Base-by-base conservation (phyloP, 2,329 filamentous ascomycete species). In the Colletotrichum tabaci region DNA sequence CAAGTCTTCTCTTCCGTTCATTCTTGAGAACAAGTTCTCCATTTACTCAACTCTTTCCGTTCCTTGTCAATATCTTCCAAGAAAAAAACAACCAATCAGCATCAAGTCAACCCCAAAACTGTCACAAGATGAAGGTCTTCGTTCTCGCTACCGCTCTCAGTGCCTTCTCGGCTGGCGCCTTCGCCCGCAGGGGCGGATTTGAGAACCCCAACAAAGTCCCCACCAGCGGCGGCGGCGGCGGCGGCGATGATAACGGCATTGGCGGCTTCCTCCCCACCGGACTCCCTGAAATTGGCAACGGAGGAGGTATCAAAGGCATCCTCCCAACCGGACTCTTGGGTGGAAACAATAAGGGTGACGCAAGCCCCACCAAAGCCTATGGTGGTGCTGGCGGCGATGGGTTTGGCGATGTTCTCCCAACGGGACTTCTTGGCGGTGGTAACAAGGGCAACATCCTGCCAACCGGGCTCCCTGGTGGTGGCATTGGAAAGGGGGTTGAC, bases 51-150 rank as follows among this genome's bases (percentile, higher is more conserved):
- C 38, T 40, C 12, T 18, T 53, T 30, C 7, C 26, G 35, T 35
- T 47, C 40, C 18, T 50, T 61, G 1, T 10, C 18, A 26, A 4
- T 21, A 18, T 47, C 5, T 52, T 53, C 8, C 16, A 55, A 55
- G 1, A 42, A 10, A 21, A 16, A 44, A 26, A 26, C 3, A 15
- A 21, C 23, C 23, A 10, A 52, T 4, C 23, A 8, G 10, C 9
- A 42, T 40, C 35, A 18, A 49, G n/a, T 23, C 26, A 47, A 4
- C 26, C 26, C 18, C 6, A 7, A 16, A 44, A 23, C 30, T 40
- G 23, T 55, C 18, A 67, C 18, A 67, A 63, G 38, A 67, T 67
- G 65, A 67, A 63, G 65, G 58, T 47, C n/a, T 53, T 26, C 30
- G 18, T 67, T 26, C 4, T 26, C 3, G 26, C 26, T 26, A 26